Percentiles rank a stretch among this genome's conserved stretches.
Conservation (phyloP, 148 eudicot genomes). For the Chenopodium berlandieri region DNA sequence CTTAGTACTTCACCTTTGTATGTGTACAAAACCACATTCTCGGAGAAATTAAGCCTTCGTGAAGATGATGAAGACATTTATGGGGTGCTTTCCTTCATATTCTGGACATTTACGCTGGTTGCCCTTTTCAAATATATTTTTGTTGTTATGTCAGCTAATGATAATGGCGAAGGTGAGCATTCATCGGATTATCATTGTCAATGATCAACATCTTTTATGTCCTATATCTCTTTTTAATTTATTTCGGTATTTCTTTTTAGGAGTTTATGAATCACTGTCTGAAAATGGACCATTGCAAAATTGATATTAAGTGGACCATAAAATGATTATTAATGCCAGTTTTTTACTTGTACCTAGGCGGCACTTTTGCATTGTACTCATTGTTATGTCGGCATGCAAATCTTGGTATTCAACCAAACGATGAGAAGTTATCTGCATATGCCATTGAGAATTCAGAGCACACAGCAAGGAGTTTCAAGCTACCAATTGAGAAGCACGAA, state of each 20-base stretch:
- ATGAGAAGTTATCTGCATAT: slow-evolving; percentile 47
- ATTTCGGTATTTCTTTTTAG: background rate
- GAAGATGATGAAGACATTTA: slow-evolving; percentile 58
- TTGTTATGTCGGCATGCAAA: slow-evolving; percentile 56
- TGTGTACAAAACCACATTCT: slow-evolving; percentile 62
- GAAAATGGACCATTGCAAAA: background rate
- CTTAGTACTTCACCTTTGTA: slow-evolving; percentile 71
- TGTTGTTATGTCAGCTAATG: slow-evolving; percentile 56
- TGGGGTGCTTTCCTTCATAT: slow-evolving; percentile 62
- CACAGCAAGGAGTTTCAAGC: slow-evolving; percentile 41
- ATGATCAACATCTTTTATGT: background rate
- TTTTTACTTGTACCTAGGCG: slow-evolving; percentile 48
- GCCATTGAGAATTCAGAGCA: slow-evolving; percentile 36
- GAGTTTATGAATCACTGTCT: background rate
- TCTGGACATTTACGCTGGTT: slow-evolving; percentile 62
- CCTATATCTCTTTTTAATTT: background rate
- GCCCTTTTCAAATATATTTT: slow-evolving; percentile 49
- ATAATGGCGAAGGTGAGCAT: slow-evolving; percentile 59
- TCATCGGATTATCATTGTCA: background rate
- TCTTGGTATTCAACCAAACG: slow-evolving; percentile 52
- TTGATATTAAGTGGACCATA: background rate
- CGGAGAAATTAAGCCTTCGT: slow-evolving; percentile 51
- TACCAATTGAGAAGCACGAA: slow-evolving; percentile 47
- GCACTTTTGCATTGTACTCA: slow-evolving; percentile 69
- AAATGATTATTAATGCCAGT: slow-evolving; percentile 13